Evolutionary conservation across 805 yeast genomes (phyloP).

Genomic region (Ogataea saltuana): DNA sequence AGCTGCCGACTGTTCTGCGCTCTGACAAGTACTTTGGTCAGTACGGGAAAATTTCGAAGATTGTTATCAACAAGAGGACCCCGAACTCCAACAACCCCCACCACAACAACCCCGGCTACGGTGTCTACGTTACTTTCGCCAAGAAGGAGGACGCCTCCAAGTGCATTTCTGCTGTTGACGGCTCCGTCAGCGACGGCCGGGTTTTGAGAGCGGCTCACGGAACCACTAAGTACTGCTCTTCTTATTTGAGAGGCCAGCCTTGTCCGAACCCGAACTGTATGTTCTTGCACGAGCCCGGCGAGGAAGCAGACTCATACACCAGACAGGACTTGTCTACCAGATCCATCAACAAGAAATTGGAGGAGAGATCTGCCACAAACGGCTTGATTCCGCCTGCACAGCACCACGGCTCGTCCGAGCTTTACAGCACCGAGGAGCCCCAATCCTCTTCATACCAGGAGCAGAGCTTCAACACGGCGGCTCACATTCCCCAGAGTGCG

Average conservation of each 20-base stretch:
- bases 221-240: conserved; percentile 97
- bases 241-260: conserved; percentile 89
- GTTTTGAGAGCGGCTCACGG: conserved; percentile 94
- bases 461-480: not conserved
- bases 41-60: conserved; percentile 91
- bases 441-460: conserved; percentile 7
- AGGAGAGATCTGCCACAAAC: conserved; percentile 37
- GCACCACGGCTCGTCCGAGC: conserved; percentile 16
- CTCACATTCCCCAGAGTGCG: conserved; percentile 12
- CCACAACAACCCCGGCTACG: conserved; percentile 71
- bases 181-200: conserved; percentile 89
- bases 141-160: conserved; percentile 92
- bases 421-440: conserved; percentile 16
- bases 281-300: conserved; percentile 99
- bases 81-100: conserved; percentile 43
- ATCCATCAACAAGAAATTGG: conserved; percentile 57
- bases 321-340: conserved; percentile 84
- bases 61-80: conserved; percentile 82
- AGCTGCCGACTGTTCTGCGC: conserved; percentile 74
- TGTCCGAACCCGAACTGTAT: conserved; percentile 99
- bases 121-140: conserved; percentile 93
- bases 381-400: conserved; percentile 36
- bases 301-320: conserved; percentile 95
- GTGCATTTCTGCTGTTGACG: conserved; percentile 91
- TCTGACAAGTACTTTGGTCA: conserved; percentile 97